Evolutionary conservation across 768 basidiomycete genomes (phyloP), one percentile per base, ranked within the genome.

Genomic region (Tricholoma sp.): DNA sequence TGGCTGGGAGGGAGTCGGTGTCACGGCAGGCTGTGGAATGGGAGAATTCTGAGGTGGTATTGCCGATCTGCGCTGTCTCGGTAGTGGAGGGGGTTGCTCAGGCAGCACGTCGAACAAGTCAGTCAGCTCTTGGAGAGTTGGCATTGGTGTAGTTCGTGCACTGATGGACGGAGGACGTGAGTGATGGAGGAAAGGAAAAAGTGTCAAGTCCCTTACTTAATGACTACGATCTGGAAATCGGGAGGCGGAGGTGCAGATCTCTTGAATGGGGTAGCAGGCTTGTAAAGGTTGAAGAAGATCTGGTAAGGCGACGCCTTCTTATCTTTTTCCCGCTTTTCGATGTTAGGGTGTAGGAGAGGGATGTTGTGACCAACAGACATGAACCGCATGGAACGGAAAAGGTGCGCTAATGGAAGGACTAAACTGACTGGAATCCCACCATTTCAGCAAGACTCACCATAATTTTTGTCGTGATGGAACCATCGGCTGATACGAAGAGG

Each of bases 251-350:
- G 90, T 1, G 80, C 72, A 0, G 84, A 88, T 73, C 87, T 92
- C 66, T 83, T 87, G 74, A 85, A 96, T 7, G 89, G 78, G 0
- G 92, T 91, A 6, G 84, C 85, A 2, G 96, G 96, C 65, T 96
- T 97, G 75, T 95, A 96, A 4, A 93, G 76, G 64, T 97, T 88
- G 70, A 79, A 98, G 72, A 97, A 98, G 3, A 92, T 79, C 51
- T 81, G 75, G 68, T 95, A 98, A 0, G 88, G 88, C 1, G 86
- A 81, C 2, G 62, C 53, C 4, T 56, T 42, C 44, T 61, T 64
- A 15, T 55, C 52, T 18, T 60, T 59, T 13, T 57, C 54, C 34
- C 59, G 64, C 52, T 59, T 59, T 36, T 58, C 57, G 5, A 53
- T 56, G 33, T 65, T 61, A 4, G 70, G 63, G 48, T 72, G 63